Percentiles rank a stretch among this genome's conserved stretches.
Evolutionary conservation across 148 eudicot genomes (phyloP).

Genomic region (Arctostaphylos glauca): DNA sequence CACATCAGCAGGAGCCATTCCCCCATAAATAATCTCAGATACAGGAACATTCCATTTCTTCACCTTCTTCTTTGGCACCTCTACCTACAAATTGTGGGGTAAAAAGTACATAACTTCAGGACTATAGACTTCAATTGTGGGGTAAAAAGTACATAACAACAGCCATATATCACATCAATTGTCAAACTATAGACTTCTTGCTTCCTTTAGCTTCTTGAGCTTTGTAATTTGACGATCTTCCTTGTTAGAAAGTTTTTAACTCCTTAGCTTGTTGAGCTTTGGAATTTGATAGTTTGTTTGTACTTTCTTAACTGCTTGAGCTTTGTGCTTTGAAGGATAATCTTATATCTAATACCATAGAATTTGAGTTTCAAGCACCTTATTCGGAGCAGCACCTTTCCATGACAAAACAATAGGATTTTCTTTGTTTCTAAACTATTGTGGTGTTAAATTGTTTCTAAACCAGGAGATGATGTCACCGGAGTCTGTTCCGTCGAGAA

Average conservation of each 20-base stretch:
- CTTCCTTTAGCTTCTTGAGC: background rate
- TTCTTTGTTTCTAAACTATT: too few relatives aligned
- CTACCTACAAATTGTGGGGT: conserved; percentile 34
- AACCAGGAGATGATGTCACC: too few relatives aligned
- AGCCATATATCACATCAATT: background rate
- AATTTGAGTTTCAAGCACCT: background rate
- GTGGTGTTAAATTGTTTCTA: too few relatives aligned
- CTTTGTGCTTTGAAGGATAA: background rate
- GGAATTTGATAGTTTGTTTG: background rate
- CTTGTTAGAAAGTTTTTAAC: background rate
- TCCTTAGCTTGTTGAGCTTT: background rate
- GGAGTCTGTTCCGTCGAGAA: too few relatives aligned
- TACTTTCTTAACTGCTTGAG: background rate
- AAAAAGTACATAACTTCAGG: background rate
- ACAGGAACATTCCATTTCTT: conserved; percentile 66
- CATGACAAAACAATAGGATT: conserved; percentile 79
- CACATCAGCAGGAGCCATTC: conserved; percentile 49
- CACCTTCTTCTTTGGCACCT: conserved; percentile 81
- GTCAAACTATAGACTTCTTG: background rate
- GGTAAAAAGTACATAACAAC: too few relatives aligned
- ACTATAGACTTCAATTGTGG: too few relatives aligned
- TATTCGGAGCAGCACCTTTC: conserved; percentile 56
- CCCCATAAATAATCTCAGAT: conserved; percentile 68
- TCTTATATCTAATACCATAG: background rate
- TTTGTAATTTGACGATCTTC: background rate